These are phyloP conservation scores for Colletotrichum eleusines DNA, from an alignment of 2,329 filamentous ascomycete genomes.

Conservation along the genomic window DNA sequence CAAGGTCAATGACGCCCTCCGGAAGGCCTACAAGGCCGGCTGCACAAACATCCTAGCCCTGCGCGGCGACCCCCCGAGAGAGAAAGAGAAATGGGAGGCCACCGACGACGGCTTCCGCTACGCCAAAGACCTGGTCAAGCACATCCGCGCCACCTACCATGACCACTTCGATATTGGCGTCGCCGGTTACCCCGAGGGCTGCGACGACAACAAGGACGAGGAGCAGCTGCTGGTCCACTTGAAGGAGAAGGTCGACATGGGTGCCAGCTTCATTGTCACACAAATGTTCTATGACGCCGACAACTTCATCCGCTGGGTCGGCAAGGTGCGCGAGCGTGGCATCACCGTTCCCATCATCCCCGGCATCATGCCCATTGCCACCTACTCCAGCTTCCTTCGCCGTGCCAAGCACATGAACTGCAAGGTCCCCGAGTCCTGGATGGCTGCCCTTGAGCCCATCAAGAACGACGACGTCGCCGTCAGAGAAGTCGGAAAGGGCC, in stretches of 20 bases:
- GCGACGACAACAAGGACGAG: slow-evolving; percentile 90
- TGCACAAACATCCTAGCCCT: slow-evolving; percentile 98
- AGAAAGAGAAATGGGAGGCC: slow-evolving; percentile 93
- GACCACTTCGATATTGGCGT: slow-evolving; percentile 94
- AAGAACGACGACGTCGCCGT: slow-evolving; percentile 98
- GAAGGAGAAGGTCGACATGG: slow-evolving; percentile 94
- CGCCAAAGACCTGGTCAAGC: slow-evolving; percentile 88
- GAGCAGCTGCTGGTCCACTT: slow-evolving; percentile 89
- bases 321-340: slow-evolving; percentile 85
- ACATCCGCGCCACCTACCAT: slow-evolving; percentile 80
- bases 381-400: slow-evolving; percentile 91
- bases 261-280: slow-evolving; percentile 93
- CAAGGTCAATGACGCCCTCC: slow-evolving; percentile 90
- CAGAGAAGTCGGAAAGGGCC: slow-evolving; percentile 85
- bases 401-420: slow-evolving; percentile 93
- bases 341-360: slow-evolving; percentile 87
- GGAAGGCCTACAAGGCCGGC: slow-evolving; percentile 90
- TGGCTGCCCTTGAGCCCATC: slow-evolving; percentile 85
- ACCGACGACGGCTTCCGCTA: slow-evolving; percentile 90
- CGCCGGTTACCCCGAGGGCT: slow-evolving; percentile 95
- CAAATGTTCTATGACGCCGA: slow-evolving; percentile 99
- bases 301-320: slow-evolving; percentile 92
- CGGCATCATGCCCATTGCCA: slow-evolving; percentile 91
- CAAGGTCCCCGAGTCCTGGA: slow-evolving; percentile 84
- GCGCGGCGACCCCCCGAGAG: slow-evolving; percentile 91